Conservation (phyloP, 306 rosid species). For the Trichosanthes truncata region DNA sequence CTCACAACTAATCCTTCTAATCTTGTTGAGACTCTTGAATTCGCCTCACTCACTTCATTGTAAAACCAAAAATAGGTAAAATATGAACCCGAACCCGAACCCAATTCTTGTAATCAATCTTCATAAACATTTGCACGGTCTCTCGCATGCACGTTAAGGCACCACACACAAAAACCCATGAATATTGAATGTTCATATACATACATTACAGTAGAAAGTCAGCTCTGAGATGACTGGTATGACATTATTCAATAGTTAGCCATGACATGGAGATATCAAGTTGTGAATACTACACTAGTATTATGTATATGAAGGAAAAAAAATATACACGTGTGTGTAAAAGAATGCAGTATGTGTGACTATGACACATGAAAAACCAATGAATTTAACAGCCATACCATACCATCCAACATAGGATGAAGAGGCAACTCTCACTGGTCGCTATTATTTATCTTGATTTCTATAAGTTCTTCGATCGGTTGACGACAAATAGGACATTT, state of each 20-base stretch:
- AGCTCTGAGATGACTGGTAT: neutral
- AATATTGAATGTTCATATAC: neutral
- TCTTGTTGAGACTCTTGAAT: neutral
- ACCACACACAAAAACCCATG: neutral
- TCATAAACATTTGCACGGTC: neutral
- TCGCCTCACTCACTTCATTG: neutral
- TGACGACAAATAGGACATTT: conserved; percentile 94
- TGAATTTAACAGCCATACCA: conserved; percentile 27
- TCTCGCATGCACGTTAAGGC: neutral
- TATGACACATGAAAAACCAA: conserved; percentile 16
- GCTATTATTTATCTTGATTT: conserved; percentile 54
- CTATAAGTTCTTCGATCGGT: conserved; percentile 66
- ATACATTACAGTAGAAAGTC: conserved; percentile 3
- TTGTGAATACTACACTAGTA: neutral
- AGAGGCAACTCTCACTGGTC: conserved; percentile 20
- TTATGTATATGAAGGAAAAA: neutral
- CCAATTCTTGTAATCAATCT: neutral
- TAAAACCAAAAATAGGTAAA: neutral
- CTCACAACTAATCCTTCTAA: neutral
- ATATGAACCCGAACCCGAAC: neutral
- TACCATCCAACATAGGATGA: conserved; percentile 24
- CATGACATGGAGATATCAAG: neutral
- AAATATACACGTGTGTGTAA: neutral
- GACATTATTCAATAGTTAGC: neutral
- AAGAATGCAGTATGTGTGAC: conserved; percentile 2